These are phyloP conservation scores for Cryptosporidium meleagridis DNA, from an alignment of 169 alveolate genomes.

Conservation along the genomic window DNA sequence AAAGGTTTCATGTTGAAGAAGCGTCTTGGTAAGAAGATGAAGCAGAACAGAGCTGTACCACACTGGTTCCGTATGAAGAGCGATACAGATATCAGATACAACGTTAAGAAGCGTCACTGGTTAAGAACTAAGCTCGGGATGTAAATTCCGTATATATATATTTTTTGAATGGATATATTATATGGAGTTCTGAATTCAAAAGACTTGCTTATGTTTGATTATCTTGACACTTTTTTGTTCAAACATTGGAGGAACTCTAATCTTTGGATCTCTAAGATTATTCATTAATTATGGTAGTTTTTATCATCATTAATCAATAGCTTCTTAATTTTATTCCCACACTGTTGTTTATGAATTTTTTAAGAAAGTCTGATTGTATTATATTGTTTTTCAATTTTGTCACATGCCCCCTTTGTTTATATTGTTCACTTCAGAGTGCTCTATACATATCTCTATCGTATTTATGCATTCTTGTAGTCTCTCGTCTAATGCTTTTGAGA, in stretches of 20 bases:
- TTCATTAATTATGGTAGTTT: background rate
- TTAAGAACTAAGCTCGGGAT: slow-evolving; percentile 89
- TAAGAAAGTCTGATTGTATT: background rate
- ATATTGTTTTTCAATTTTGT: background rate
- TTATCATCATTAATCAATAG: background rate
- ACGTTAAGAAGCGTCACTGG: slow-evolving; percentile 89
- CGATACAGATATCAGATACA: slow-evolving; percentile 86
- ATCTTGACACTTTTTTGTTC: background rate
- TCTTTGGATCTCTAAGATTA: background rate
- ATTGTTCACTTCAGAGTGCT: background rate
- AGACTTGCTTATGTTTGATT: background rate
- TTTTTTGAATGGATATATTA: slow-evolving; percentile 1
- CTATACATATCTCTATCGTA: background rate
- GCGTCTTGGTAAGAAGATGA: slow-evolving; percentile 86
- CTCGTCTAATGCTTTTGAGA: slow-evolving; percentile 17
- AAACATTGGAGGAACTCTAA: background rate
- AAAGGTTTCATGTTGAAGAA: slow-evolving; percentile 85
- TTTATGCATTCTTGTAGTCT: slow-evolving; percentile 17
- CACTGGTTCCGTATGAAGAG: slow-evolving; percentile 89
- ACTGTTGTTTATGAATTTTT: background rate
- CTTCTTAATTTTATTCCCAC: slow-evolving; percentile 10
- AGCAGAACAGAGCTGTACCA: slow-evolving; percentile 89
- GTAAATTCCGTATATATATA: slow-evolving; percentile 19
- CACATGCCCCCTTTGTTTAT: background rate
- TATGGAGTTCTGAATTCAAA: slow-evolving; percentile 1